Base-by-base conservation (phyloP, 2,329 filamentous ascomycete genomes). In the Boeremia lycopersici region DNA sequence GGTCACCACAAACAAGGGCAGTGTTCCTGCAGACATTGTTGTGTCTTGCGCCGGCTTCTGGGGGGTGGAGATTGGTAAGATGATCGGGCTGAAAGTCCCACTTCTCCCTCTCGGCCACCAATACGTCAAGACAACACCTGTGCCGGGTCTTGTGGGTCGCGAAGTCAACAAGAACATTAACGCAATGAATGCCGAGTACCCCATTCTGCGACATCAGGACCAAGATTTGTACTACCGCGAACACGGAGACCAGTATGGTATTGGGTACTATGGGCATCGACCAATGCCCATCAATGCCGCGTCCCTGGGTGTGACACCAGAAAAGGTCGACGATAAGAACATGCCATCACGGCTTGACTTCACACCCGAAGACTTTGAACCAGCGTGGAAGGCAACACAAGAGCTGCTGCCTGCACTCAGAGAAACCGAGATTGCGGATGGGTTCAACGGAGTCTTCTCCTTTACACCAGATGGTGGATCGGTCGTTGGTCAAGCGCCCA, bases 381-480 rank as follows among this genome's bases (percentile, higher is more conserved):
- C 83, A 0, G 86, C 84, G 0, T 88, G 85, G 85, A 74, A 82
- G 54, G 74, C 83, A 11, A 81, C 82, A 0, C 75, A 82, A 57
- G 77, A 82, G 28, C 70, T 88, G 0, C 68, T 88, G 1, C 85
- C 86, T 0, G 74, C 74, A 1, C 72, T 88, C 4, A 69, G 73
- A 3, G 74, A 83, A 4, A 79, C 74, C 12, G 70, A 84, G 53
- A 79, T 88, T 6, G 81, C 76, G 0, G 81, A 86, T 35, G 86
- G 84, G 0, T 88, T 88, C 77, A 88, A 88, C 61, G 85, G 85
- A 2, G 80, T 88, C 61, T 85, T 88, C 70, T 88, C 85, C 0
- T 88, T 88, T 64, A 88, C 85, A 0, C 85, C 85, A 0, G 85
- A 88, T 47, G 85, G 85, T 0, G 84, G 83, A 0, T 82, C 85